Percentiles rank a stretch among this genome's conserved stretches.
phyloP scores from a whole-genome alignment of 208 protist species.

The Leishmania arabica region DNA sequence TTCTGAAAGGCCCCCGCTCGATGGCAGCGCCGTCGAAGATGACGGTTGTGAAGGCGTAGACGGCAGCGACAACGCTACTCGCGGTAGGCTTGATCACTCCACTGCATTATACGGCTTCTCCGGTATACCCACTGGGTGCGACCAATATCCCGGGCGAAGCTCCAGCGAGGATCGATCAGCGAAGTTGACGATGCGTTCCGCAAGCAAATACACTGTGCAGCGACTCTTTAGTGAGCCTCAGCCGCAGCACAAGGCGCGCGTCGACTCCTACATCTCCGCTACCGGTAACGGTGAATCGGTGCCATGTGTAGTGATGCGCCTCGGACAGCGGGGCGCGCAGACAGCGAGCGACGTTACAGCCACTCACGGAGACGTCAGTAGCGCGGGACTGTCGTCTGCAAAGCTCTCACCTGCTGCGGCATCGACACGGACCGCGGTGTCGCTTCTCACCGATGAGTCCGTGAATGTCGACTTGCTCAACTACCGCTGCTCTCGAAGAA shows the following conservation, averaged over 20 bases:
- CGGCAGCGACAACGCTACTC: neutral
- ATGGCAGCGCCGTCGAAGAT: neutral
- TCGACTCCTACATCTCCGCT: neutral
- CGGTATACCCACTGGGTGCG: neutral
- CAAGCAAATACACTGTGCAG: neutral
- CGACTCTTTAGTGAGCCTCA: neutral
- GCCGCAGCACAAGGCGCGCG: neutral
- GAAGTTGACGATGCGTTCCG: neutral
- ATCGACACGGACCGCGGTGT: neutral
- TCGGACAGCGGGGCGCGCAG: neutral
- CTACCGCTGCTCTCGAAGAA: conserved; percentile 11
- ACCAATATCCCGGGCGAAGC: neutral
- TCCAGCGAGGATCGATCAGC: neutral
- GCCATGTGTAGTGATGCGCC: neutral
- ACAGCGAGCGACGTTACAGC: neutral
- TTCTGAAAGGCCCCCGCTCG: neutral
- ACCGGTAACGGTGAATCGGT: neutral
- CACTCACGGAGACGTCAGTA: neutral
- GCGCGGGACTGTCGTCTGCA: neutral
- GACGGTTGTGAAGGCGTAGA: neutral
- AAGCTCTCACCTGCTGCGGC: neutral
- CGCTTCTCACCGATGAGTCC: neutral
- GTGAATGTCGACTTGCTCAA: conserved; percentile 24
- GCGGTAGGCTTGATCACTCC: neutral
- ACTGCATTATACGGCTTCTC: neutral